Conservation (phyloP, 768 basidiomycete species). For the Tylopilus balloui region DNA sequence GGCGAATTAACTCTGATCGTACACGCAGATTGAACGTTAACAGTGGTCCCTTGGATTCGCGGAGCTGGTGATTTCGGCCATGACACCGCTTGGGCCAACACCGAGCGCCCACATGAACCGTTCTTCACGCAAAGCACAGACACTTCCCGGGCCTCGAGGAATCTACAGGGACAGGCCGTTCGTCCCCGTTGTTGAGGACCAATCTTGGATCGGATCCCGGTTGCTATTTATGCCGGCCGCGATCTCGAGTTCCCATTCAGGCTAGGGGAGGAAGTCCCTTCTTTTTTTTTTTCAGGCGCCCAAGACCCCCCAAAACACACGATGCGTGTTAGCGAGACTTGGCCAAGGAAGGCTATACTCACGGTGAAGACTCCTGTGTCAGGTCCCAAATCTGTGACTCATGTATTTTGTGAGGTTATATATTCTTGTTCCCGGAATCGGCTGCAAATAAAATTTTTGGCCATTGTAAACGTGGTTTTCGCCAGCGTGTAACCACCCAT, state of each 20-base stretch:
- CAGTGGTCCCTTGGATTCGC: constrained; percentile 30
- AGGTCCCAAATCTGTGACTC: constrained; percentile 15
- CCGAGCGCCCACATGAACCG: constrained; percentile 32
- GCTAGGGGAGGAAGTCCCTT: constrained; percentile 22
- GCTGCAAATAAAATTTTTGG: constrained; percentile 17
- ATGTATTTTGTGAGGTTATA: constrained; percentile 23
- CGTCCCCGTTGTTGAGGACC: constrained; percentile 22
- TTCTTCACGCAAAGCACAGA: constrained; percentile 20
- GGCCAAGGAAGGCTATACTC: constrained; percentile 32
- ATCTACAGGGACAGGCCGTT: constrained; percentile 38
- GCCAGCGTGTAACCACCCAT: constrained; percentile 6
- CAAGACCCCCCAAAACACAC: constrained; percentile 27
- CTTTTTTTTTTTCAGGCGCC: constrained; percentile 28
- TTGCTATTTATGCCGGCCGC: constrained; percentile 40
- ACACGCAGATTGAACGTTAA: constrained; percentile 24
- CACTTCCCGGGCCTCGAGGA: constrained; percentile 43
- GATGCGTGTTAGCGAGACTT: constrained; percentile 24
- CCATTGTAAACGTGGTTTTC: constrained; percentile 7
- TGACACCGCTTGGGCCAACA: constrained; percentile 30
- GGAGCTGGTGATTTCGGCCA: constrained; percentile 29
- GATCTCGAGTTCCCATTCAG: constrained; percentile 49
- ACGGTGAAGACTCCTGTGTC: constrained; percentile 14
- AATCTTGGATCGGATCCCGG: constrained; percentile 31
- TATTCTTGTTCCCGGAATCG: constrained; percentile 9
- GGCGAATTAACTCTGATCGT: constrained; percentile 33